These are phyloP conservation scores for Ophiostoma sp. DNA, from an alignment of 2,329 filamentous ascomycete species.

Conservation along the genomic window DNA sequence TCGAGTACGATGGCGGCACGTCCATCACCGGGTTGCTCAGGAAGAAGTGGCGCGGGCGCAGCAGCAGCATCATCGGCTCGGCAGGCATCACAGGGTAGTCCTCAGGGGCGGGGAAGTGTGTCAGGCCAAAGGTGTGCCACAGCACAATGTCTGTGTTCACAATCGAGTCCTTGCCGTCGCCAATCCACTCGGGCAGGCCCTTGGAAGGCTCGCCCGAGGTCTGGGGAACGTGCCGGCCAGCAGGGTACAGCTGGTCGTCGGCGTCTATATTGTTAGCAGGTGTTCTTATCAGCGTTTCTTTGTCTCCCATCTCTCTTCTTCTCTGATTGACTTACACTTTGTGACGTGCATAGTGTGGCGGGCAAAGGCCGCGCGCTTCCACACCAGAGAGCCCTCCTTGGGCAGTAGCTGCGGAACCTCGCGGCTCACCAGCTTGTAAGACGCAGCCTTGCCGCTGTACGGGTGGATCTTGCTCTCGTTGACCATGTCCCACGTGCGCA, in stretches of 20 bases:
- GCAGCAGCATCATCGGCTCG: slow-evolving; percentile 74
- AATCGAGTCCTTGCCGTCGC: slow-evolving; percentile 60
- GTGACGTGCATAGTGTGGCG: slow-evolving; percentile 84
- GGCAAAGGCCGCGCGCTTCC: slow-evolving; percentile 85
- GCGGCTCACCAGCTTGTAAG: slow-evolving; percentile 84
- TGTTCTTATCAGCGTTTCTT: no score
- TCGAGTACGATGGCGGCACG: slow-evolving; percentile 69
- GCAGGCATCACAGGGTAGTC: slow-evolving; percentile 91
- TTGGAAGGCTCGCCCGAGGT: slow-evolving; percentile 72
- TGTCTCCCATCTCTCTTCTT: no score
- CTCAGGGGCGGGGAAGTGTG: slow-evolving; percentile 82
- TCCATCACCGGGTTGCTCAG: slow-evolving; percentile 71
- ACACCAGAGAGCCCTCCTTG: slow-evolving; percentile 74
- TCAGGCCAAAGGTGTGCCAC: slow-evolving; percentile 91
- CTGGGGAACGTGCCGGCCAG: slow-evolving; percentile 81
- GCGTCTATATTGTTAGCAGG: slow-evolving; percentile 38
- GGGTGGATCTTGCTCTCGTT: slow-evolving; percentile 82
- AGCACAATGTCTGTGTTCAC: slow-evolving; percentile 82
- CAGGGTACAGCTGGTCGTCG: slow-evolving; percentile 77
- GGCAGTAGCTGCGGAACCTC: slow-evolving; percentile 75
- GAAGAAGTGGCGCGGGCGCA: slow-evolving; percentile 81
- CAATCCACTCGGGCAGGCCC: slow-evolving; percentile 73
- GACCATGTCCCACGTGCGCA: slow-evolving; percentile 82
- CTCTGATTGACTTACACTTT: slow-evolving; percentile 43
- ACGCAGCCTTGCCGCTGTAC: slow-evolving; percentile 75